Evolutionary conservation across 2,329 filamentous ascomycete species (phyloP), one percentile per base, ranked within the genome.

Genomic region (Keithomyces neogunnii): DNA sequence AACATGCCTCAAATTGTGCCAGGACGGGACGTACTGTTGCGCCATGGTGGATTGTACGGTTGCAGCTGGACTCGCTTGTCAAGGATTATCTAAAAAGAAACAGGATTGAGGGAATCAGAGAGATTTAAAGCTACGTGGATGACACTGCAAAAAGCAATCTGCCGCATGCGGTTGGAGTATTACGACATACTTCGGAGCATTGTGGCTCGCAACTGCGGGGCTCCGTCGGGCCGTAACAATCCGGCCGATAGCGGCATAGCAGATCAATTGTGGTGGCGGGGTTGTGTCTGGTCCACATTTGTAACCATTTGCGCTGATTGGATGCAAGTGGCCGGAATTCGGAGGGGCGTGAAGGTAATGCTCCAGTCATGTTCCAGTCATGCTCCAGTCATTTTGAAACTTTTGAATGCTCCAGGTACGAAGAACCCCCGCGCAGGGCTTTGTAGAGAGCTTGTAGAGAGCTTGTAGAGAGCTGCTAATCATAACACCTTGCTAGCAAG

Each of bases 11-110:
- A 29, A 19, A 38, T 46, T 47, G 26, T 11, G 46, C 38, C 5
- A 9, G 39, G 10, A 44, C 19, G n/a, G 31, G n/a, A 48, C 50
- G 30, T 51, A 51, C 50, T 51, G 50, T 48, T 48, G 50, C 45
- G 50, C 38, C 50, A 51, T 51, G 39, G 29, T 48, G 26, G 4
- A 19, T 13, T 26, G 13, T 35, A 26, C 1, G 6, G 9, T 30
- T 31, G 47, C n/a, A 28, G 36, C 38, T 30, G 42, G 11, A 5
- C 19, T 46, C 31, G 45, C 36, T 47, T 39, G 32, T 39, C 45
- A 47, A 36, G 45, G 36, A 38, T n/a, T 30, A 28, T 19, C 7
- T 19, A 38, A 38, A 11, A 47, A 47, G 4, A 13, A 28, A 47
- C 26, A 11, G 8, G 32, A 47, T 19, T 19, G 19, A 19, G 19